Evolutionary conservation across 1,284 basidiomycete species (phyloP).

Genomic region (Lentinula novae-zelandiae): DNA sequence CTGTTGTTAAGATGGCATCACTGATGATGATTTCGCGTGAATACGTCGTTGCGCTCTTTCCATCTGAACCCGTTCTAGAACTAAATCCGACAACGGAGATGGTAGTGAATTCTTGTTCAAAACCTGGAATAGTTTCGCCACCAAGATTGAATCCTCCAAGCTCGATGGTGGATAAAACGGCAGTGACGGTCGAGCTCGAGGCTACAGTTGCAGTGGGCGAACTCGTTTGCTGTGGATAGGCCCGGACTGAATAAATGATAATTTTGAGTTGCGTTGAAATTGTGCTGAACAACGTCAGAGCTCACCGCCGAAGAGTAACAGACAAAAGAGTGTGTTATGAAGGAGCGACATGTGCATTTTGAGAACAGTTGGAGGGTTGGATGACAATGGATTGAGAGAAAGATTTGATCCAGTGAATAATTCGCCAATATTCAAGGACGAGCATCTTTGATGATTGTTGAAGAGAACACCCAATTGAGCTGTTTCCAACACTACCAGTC

Average conservation of each 20-base stretch:
- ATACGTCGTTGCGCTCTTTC: conserved; percentile 1
- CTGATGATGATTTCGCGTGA: background rate
- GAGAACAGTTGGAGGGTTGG: background rate
- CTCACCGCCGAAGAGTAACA: background rate
- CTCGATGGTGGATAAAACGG: background rate
- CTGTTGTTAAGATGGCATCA: background rate
- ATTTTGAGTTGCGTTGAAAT: background rate
- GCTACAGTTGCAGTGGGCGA: background rate
- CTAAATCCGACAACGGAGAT: background rate
- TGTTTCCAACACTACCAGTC: too few species aligned
- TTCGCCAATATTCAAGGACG: background rate
- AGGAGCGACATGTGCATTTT: background rate
- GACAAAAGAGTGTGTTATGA: background rate
- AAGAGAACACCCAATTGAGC: background rate
- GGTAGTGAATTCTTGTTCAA: background rate
- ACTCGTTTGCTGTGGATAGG: background rate
- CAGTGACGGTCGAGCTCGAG: background rate
- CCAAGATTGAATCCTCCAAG: background rate
- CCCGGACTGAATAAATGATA: background rate
- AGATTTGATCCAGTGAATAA: background rate
- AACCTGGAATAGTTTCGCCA: background rate
- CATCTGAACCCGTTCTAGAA: background rate
- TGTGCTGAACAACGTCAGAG: background rate
- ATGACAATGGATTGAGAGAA: background rate
- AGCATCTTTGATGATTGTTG: background rate